Evolutionary conservation across 495 filamentous ascomycete genomes (phyloP).

Genomic region (Talaromyces proteolyticus): DNA sequence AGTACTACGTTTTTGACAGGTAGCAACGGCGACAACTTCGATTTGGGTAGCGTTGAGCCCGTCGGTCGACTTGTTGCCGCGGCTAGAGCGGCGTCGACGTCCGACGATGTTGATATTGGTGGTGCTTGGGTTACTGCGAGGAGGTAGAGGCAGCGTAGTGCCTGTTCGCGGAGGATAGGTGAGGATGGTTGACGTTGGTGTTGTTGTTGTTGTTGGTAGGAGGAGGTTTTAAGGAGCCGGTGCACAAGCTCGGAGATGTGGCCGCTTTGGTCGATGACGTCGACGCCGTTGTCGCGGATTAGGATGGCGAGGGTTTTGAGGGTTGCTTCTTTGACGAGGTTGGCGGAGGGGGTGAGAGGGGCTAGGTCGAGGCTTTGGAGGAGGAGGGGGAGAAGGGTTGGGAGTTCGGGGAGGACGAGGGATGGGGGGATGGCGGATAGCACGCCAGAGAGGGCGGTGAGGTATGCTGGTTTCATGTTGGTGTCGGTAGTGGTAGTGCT

Average conservation of each 20-base stretch:
- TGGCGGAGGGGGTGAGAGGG: conserved; percentile 19
- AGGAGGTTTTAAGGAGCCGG: conserved; percentile 48
- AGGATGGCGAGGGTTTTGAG: conserved; percentile 56
- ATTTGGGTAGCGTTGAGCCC: conserved; percentile 23
- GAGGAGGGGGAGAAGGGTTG: conserved; percentile 57
- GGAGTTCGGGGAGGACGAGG: conserved; percentile 55
- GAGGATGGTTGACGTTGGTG: conserved; percentile 1
- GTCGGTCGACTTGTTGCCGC: background rate
- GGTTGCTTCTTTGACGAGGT: conserved; percentile 55
- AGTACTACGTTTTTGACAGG: conserved; percentile 53
- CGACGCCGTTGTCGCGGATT: conserved; percentile 50
- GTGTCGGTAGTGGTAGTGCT: conserved; percentile 20
- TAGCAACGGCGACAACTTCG: conserved; percentile 42
- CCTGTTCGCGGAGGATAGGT: conserved; percentile 41
- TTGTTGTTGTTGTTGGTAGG: conserved; percentile 5
- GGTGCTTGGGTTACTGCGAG: conserved; percentile 30
- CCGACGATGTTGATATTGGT: conserved; percentile 23
- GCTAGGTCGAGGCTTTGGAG: conserved; percentile 65
- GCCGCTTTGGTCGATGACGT: conserved; percentile 43
- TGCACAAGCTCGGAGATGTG: conserved; percentile 55
- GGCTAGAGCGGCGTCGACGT: background rate
- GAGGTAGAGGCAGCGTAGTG: conserved; percentile 50
- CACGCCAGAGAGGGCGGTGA: conserved; percentile 61
- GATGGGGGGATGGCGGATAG: conserved; percentile 53
- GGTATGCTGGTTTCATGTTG: conserved; percentile 53